A percentile compares a stretch with the other conserved stretches of the same genome.
Conservation (phyloP, 2,329 filamentous ascomycete genomes). For the Beauveria caledonica region DNA sequence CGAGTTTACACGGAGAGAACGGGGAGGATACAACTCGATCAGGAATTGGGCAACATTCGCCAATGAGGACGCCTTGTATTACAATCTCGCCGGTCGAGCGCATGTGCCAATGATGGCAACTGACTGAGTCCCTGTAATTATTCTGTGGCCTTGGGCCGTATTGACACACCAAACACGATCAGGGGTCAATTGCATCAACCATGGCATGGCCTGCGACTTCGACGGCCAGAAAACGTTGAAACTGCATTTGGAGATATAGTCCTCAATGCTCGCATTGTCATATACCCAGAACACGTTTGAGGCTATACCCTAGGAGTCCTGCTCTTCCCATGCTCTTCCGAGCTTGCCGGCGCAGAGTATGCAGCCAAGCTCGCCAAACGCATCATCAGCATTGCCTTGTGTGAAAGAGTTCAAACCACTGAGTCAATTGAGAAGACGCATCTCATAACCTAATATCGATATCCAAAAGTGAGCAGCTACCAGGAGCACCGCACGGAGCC, state of each 20-base stretch:
- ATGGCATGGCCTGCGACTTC: constrained; percentile 13
- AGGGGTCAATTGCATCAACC: not conserved
- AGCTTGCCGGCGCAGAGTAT: constrained; percentile 26
- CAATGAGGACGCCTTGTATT: constrained; percentile 27
- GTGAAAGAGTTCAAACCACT: too few relatives aligned
- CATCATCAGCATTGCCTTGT: not conserved
- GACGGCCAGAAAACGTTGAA: constrained; percentile 29
- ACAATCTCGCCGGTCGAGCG: constrained; percentile 5
- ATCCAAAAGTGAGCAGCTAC: too few relatives aligned
- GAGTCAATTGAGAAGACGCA: too few relatives aligned
- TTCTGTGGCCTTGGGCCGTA: constrained; percentile 38
- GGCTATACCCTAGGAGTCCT: constrained; percentile 9
- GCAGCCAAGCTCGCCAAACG: not conserved
- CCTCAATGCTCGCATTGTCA: constrained; percentile 24
- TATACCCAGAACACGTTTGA: constrained; percentile 18
- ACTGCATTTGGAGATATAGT: constrained; percentile 20
- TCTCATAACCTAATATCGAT: too few relatives aligned
- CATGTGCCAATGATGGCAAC: constrained; percentile 35
- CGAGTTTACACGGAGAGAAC: constrained; percentile 28
- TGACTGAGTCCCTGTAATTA: constrained; percentile 36
- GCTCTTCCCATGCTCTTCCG: constrained; percentile 25
- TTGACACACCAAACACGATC: constrained; percentile 26
- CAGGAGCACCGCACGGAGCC: too few relatives aligned
- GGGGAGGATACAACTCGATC: constrained; percentile 25
- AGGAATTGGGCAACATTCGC: constrained; percentile 19